Base-by-base conservation (phyloP, 768 basidiomycete genomes). In the Termitomyces sp. region DNA sequence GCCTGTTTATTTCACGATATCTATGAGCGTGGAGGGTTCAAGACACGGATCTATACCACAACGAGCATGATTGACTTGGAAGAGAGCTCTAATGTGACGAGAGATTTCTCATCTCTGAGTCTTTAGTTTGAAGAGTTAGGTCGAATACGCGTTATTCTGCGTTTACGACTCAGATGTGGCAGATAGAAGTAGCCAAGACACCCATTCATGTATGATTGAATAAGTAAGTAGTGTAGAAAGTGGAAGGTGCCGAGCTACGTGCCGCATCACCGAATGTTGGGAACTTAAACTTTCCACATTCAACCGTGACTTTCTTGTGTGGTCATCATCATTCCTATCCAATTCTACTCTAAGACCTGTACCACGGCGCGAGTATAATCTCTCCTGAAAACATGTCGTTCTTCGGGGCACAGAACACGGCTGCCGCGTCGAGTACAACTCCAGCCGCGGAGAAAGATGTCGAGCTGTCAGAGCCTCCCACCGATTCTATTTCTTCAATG, bases 401-500 rank as follows among this genome's bases (percentile, higher is more conserved):
- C 51, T 64, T 64, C 41, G 63, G 60, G 57, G 48, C 57, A 35
- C 59, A 60, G 47, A 58, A 38, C 50, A 47, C 63, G 35, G 43
- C 60, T 7, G 14, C 63, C 41, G 60, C 63, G 44, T 50, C 63
- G 14, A 61, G 51, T 30, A 57, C 53, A 47, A 56, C 57, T 28
- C 28, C 60, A 26, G 40, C 57, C 18, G 55, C 60, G 35, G 63
- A 64, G 48, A 64, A 64, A 46, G 93, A 95, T 70, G 77, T 93
- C 57, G 92, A 94, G 65, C 83, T 96, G 50, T 70, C 79, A 6
- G 88, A 94, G 59, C 88, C 91, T 0, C 93, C 93, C 4, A 70
- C 83, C 9, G 96, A 98, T 70, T 93, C 92, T 13, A 91, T 96
- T 61, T 95, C 93, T 2, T 83, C 86, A 2, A 72, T 98, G 53